phyloP scores from a whole-genome alignment of 768 basidiomycete genomes.

The Collybiopsis luxurians region DNA sequence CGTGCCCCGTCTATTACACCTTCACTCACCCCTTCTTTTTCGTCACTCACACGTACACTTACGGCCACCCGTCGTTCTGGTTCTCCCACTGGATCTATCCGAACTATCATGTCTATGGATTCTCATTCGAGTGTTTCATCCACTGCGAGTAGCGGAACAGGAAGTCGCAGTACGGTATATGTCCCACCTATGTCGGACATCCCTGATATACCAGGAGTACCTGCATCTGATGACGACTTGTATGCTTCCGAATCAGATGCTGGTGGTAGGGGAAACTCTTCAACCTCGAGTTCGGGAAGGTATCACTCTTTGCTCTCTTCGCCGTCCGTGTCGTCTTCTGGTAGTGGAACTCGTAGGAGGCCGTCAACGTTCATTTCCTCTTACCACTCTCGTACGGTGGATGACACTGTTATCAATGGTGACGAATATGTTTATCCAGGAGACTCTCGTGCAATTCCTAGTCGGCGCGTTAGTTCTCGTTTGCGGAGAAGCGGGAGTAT shows the following conservation, averaged over 20 bases:
- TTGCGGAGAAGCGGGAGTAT: constrained; percentile 68
- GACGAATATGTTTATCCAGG: constrained; percentile 70
- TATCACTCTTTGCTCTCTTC: constrained; percentile 5
- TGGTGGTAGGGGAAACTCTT: not conserved
- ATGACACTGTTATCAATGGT: constrained; percentile 68
- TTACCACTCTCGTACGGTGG: constrained; percentile 64
- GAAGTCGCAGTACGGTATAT: constrained; percentile 74
- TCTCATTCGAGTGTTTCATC: constrained; percentile 36
- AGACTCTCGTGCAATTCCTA: constrained; percentile 70
- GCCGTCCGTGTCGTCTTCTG: constrained; percentile 40
- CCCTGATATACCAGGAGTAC: constrained; percentile 52
- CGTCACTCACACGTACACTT: not conserved
- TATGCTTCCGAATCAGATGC: constrained; percentile 13
- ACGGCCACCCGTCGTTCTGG: constrained; percentile 17
- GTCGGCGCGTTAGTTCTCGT: constrained; percentile 41
- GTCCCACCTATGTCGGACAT: constrained; percentile 72
- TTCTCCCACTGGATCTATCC: constrained; percentile 58
- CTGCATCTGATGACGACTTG: constrained; percentile 36
- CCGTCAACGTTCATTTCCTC: constrained; percentile 52
- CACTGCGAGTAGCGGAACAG: constrained; percentile 41
- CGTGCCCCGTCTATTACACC: constrained; percentile 40
- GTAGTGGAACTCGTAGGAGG: constrained; percentile 22
- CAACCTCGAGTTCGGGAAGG: constrained; percentile 2
- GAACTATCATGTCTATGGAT: constrained; percentile 63
- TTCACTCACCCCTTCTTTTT: constrained; percentile 42